Conservation (phyloP, 169 alveolate species). For the Sarcocystis neurona region DNA sequence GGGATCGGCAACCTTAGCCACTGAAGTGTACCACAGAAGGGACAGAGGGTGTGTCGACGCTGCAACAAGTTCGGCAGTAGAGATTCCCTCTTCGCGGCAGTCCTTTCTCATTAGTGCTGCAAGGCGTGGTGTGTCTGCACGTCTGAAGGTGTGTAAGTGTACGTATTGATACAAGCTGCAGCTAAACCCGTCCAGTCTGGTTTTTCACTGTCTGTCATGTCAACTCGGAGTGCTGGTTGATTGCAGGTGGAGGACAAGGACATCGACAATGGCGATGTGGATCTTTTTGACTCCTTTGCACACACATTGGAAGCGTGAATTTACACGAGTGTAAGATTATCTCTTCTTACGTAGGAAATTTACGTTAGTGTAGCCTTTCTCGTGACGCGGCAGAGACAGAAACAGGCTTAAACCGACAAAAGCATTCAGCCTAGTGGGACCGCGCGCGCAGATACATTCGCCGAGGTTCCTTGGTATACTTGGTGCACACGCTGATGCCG, state of each 20-base stretch:
- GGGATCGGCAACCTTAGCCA: background rate
- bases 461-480: no score
- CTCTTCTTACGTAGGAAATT: no score
- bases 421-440: no score
- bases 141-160: background rate
- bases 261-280: constrained; percentile 38
- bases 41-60: background rate
- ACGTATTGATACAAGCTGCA: no score
- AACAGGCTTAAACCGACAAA: no score
- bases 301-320: no score
- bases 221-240: background rate
- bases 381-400: no score
- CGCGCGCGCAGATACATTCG: no score
- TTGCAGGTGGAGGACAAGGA: constrained; percentile 55
- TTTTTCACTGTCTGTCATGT: background rate
- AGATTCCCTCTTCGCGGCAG: background rate
- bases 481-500: no score
- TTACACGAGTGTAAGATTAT: no score
- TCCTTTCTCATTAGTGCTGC: background rate
- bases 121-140: background rate
- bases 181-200: no score
- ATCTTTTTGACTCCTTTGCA: constrained; percentile 33
- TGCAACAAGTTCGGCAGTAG: background rate
- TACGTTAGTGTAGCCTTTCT: no score
- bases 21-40: background rate